Conservation (phyloP, 176 grass and related monocot species). For the Olyra latifolia region DNA sequence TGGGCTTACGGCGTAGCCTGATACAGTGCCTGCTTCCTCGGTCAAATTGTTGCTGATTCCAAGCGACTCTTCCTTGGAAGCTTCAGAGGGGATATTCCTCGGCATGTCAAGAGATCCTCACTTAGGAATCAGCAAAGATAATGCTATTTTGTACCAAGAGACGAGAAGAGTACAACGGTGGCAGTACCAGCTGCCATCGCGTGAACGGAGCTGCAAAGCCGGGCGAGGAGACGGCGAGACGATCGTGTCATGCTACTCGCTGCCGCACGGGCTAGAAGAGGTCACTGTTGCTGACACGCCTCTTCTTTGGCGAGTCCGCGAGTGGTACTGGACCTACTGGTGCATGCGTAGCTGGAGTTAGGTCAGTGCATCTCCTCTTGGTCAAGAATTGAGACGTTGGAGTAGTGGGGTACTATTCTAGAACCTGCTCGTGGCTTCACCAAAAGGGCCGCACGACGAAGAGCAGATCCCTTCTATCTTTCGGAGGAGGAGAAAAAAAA, state of each 20-base stretch:
- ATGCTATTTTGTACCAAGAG: no score
- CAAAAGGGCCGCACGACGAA: background rate
- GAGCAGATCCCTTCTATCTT: no score
- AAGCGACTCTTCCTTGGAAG: background rate
- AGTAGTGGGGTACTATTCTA: background rate
- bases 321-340: no score
- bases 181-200: background rate
- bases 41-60: background rate
- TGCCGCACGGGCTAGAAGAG: background rate
- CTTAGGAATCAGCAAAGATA: background rate
- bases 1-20: background rate
- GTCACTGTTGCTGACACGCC: background rate
- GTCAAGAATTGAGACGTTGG: background rate
- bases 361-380: background rate
- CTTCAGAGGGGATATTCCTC: constrained; percentile 5
- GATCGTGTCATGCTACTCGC: background rate
- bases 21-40: background rate
- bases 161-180: background rate
- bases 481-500: background rate
- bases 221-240: background rate
- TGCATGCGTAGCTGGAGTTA: background rate
- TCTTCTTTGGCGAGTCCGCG: background rate
- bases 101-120: background rate
- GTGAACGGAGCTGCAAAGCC: background rate
- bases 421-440: background rate